Base-by-base conservation (phyloP, 1,139 yeast species). In the Hyphopichia fennica region DNA sequence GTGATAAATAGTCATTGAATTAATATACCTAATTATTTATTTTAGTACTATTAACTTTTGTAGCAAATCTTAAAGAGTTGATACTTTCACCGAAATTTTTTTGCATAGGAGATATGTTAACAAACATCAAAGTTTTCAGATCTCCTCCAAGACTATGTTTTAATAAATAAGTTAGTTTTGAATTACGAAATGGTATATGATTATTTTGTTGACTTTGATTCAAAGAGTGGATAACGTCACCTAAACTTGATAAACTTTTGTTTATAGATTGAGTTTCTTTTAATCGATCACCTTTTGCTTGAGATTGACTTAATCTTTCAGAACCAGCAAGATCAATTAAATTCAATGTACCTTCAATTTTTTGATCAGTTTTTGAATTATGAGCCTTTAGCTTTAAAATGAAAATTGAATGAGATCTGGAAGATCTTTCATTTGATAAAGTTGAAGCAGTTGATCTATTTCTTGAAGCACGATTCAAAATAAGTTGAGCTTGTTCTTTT, bases 111-210 rank as follows among this genome's bases (percentile, higher is more conserved):
- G 96, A 87, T 5, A 91, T 75, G 54, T 90, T 91, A 13, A 90
- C 97, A 72, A 93, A 86, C 97, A 93, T 90, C 45, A 93, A 69
- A 0, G 97, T 90, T 60, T 91, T 93, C 1, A 96, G 87, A 44
- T 81, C 77, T 0, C 96, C 97, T 2, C 88, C 83, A 34, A 93
- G 69, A 35, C 97, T 89, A 57, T 88, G 82, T 55, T 90, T 95
- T 47, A 93, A 69, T 15, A 91, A 67, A 57, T 87, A 88, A 0
- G 99, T 93, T 52, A 93, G 69, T 60, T 78, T 77, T 7, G 82
- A 77, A 54, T 79, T 78, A 47, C 84, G 59, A 55, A 69, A 79
- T 0, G 84, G 84, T 10, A 79, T 60, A 54, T 79, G 83, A 46
- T 56, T 67, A 75, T 23, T 84, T 11, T 79, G 31, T 9, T 40